Evolutionary conservation across 176 grass and related monocot genomes (phyloP).

Genomic region (Ensete glaucum): DNA sequence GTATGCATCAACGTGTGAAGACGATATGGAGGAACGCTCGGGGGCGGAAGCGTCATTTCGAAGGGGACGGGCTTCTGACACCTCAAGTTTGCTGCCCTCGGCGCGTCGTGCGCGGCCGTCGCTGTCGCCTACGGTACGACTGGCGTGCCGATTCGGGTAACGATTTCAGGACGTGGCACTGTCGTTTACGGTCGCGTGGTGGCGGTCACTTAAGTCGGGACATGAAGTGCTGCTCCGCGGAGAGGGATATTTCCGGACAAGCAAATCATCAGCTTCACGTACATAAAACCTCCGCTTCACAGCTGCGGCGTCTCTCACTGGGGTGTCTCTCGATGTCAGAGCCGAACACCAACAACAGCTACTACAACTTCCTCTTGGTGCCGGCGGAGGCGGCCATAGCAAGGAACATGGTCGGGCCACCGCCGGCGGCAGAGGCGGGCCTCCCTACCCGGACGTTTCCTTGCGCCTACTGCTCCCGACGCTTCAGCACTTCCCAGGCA

Average conservation of each 20-base stretch:
- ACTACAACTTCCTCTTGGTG: neutral
- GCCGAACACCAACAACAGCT: neutral
- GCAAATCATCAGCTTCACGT: neutral
- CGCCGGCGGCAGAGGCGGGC: neutral
- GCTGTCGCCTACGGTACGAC: neutral
- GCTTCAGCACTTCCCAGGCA: slow-evolving; percentile 13
- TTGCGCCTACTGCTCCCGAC: slow-evolving; percentile 10
- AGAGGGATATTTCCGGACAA: neutral
- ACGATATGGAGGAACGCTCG: no score
- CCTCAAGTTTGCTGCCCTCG: no score
- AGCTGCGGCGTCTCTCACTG: neutral
- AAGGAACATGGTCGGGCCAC: neutral
- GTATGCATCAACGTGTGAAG: no score
- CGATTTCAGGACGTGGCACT: neutral
- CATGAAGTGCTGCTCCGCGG: neutral
- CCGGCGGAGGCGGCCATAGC: neutral
- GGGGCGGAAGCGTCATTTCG: no score
- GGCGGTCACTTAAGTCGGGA: neutral
- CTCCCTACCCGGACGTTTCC: neutral
- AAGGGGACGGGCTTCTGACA: no score
- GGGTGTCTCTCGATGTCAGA: neutral
- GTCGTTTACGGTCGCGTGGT: neutral
- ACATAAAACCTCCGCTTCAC: neutral
- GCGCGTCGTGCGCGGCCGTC: neutral
- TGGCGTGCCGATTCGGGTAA: neutral